Base-by-base conservation (phyloP, 2,329 filamentous ascomycete genomes). In the Arthroderma sp. region DNA sequence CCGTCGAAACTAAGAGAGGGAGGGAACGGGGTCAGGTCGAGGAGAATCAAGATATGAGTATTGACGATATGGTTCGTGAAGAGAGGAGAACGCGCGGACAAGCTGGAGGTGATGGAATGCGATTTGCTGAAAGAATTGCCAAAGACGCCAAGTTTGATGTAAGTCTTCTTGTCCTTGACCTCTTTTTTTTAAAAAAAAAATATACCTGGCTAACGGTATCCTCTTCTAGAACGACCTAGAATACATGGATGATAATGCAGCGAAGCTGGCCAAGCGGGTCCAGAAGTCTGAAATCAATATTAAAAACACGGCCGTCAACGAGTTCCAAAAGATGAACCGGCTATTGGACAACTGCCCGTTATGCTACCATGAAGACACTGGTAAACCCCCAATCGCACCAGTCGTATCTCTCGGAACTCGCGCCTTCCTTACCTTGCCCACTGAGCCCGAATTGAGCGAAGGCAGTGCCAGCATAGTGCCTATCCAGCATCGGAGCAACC, bases 51-150 rank as follows among this genome's bases (percentile, higher is more conserved):
- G 87, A 96, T 55, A 96, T 98, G 87, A 81, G 72, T 29, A 83
- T 98, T 48, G 87, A 94, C 44, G 91, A 98, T 62, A 98, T 98
- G 91, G 79, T 98, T 11, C 80, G 86, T 29, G 88, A 96, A 63
- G 91, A 98, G 64, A 79, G 85, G 32, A 81, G 89, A 44, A 95
- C 85, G 4, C 81, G 80, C 47, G 81, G 81, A 10, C 79, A 85
- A 56, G 70, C 71, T 3, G 85, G 84, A 36, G 86, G 86, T 43
- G 88, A 95, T 59, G 85, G 84, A 1, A 71, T 80, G 54, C 78
- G 84, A 3, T 75, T 95, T 30, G 91, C 91, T 2, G 88, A 96
- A 61, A 80, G 88, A 48, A 98, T 98, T 53, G 85, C 88, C 44
- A 94, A 94, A 60, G 91, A 98, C 62, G 77, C 67, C 40, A 93